Evolutionary conservation across 306 rosid genomes (phyloP), one percentile per base, ranked within the genome.

Genomic region (Rosa rugosa): DNA sequence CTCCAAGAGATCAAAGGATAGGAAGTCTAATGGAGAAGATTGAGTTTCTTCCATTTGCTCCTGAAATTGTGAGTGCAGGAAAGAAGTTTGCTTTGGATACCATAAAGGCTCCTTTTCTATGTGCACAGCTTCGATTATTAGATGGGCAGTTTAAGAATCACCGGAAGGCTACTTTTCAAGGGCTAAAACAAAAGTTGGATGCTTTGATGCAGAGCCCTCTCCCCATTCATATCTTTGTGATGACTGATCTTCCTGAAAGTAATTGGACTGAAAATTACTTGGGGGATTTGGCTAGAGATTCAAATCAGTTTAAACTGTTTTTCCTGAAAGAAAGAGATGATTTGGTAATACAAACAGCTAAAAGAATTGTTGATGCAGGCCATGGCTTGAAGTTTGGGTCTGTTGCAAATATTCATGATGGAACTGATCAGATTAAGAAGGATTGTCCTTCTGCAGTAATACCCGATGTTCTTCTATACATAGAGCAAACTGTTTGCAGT

Each of bases 71-170:
- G 63, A 80, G 71, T 20, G 89, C 92, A 0, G 97, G 90, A 50
- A 92, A 87, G 87, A 79, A 80, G 80, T 91, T 84, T 73, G 85
- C 81, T 65, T 80, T 72, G 36, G 80, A 77, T 49, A 88, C 80
- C 76, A 91, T 92, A 74, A 80, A 79, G 50, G 88, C 89, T 84
- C 92, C 89, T 38, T 94, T 86, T 72, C 90, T 94, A 68, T 94
- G 97, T 79, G 93, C 97, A 8, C 99, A 92, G 80, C 92, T 94
- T 67, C 86, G 97, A 71, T 81, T 94, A 80, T 85, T 92, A 76
- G 97, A 94, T 67, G 99, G 99, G 60, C 97, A 91, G 82, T 92
- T 94, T 87, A 94, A 94, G 88, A 92, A 94, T 81, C 99, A 94
- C 69, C 79, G 84, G 82, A 87, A 92, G 83, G 88, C 87, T 73